A percentile compares a stretch with the other conserved stretches of the same genome.
Conservation (phyloP, 441 rosid species). For the Syzygium syzygioides region DNA sequence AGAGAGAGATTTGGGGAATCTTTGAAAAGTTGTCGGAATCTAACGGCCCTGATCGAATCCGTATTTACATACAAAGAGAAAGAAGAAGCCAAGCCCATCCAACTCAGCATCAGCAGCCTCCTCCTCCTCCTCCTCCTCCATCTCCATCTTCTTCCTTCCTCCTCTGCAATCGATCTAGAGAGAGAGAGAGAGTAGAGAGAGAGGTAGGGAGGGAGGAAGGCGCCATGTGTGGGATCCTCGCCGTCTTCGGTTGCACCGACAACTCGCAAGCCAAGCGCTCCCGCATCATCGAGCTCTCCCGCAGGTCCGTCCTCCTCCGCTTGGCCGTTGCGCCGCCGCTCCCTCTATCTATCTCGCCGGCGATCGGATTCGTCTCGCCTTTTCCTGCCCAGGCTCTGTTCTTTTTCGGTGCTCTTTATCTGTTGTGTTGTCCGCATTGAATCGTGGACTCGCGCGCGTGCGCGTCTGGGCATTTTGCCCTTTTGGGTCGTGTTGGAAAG, state of each 20-base stretch:
- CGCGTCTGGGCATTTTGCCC: background rate
- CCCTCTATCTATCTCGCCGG: background rate
- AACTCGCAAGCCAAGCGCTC: constrained; percentile 89
- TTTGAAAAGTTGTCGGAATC: constrained; percentile 15
- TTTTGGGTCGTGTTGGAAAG: background rate
- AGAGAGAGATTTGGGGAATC: background rate
- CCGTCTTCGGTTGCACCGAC: constrained; percentile 81
- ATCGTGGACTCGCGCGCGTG: background rate
- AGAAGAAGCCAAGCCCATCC: background rate
- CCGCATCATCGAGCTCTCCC: constrained; percentile 88
- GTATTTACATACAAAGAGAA: background rate
- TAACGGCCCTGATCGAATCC: constrained; percentile 32
- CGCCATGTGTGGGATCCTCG: constrained; percentile 96
- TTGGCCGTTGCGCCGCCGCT: background rate
- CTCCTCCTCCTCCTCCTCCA: background rate
- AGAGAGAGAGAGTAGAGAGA: background rate
- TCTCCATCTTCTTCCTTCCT: background rate
- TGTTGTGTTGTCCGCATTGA: background rate
- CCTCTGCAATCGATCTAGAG: background rate
- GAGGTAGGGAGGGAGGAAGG: background rate
- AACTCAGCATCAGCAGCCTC: background rate
- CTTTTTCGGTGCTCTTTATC: background rate
- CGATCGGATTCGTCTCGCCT: background rate
- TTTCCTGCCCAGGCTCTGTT: background rate
- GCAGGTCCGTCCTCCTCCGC: constrained; percentile 36